Percentiles rank a stretch among this genome's conserved stretches.
Evolutionary conservation across 345 rosid species (phyloP).

Genomic region (Aegle marmelos): DNA sequence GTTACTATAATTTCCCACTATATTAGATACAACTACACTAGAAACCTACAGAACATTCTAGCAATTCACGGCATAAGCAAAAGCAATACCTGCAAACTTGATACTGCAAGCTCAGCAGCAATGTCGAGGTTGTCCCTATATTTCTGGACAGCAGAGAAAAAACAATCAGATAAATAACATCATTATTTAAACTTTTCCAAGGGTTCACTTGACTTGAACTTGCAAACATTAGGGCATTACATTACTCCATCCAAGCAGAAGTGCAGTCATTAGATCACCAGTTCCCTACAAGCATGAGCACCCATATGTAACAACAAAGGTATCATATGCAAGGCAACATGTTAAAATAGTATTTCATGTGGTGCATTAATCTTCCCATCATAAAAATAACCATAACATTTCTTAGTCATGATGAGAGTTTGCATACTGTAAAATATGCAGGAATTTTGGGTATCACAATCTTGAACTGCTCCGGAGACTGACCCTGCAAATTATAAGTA

Average conservation of each 20-base stretch:
- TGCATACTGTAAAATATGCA: slow-evolving; percentile 89
- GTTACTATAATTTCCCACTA: no score
- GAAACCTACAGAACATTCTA: background rate
- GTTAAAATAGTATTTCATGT: no score
- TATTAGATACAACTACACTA: background rate
- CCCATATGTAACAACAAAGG: slow-evolving; percentile 7
- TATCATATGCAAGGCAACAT: background rate
- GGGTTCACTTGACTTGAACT: background rate
- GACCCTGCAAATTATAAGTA: slow-evolving; percentile 44
- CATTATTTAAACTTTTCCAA: background rate
- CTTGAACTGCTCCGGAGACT: slow-evolving; percentile 83
- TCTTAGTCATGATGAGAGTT: slow-evolving; percentile 4
- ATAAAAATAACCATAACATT: background rate
- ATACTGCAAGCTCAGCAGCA: slow-evolving; percentile 97
- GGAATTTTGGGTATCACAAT: slow-evolving; percentile 81
- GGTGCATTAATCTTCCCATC: background rate
- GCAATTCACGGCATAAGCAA: background rate
- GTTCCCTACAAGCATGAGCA: slow-evolving; percentile 64
- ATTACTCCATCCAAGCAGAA: slow-evolving; percentile 98
- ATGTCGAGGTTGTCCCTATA: slow-evolving; percentile 70
- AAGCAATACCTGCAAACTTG: slow-evolving; percentile 82
- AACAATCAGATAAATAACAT: background rate
- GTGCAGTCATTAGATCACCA: slow-evolving; percentile 97
- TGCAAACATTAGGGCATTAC: slow-evolving; percentile 37
- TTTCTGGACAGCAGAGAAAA: slow-evolving; percentile 54